Base-by-base conservation (phyloP, 2,329 filamentous ascomycete species). In the Neodidymelliopsis sp. region DNA sequence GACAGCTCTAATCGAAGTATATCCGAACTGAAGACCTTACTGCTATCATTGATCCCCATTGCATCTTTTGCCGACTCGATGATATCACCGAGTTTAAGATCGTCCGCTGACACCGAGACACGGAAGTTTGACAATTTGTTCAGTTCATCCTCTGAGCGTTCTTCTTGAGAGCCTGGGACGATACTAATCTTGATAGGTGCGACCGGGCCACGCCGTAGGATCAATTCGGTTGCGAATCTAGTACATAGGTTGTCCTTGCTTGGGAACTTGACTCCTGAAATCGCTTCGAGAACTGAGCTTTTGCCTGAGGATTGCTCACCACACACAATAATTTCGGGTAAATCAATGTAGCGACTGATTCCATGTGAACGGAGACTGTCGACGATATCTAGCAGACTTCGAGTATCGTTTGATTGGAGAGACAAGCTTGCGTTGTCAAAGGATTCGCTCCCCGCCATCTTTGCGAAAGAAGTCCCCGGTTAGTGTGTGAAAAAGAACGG, bases 141-240 rank as follows among this genome's bases (percentile, higher is more conserved):
- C 1, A 28, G 19, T 0, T 62, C 53, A 0, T 6, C 18, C 4
- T 49, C 35, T 3, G 52, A 44, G 7, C 50, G 33, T 10, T 41
- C 29, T 20, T 55, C 42, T 1, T 23, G n/a, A 11, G 31, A 60
- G 38, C 36, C 46, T 2, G 53, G 59, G 6, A 56, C 36, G 11
- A 83, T 79, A 1, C 71, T 74, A 18, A 81, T 75, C 4, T 71
- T 70, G 16, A 81, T 65, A 2, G 59, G 69, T 0, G 66, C 56
- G 4, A 66, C 50, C 0, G 61, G 41, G 1, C 69, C 70, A 3
- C 76, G 75, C 2, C 80, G 75, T 8, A 87, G 72, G 13, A 83
- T 76, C 4, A 87, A 67, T 58, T 87, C 81, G 0, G 83, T 87
- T 0, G 84, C 79, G 52, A 86, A 87, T 1, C 82, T 74, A 0